Base-by-base conservation (phyloP, 192 early-diverging fungal species). In the Paraglomus brasilianum region DNA sequence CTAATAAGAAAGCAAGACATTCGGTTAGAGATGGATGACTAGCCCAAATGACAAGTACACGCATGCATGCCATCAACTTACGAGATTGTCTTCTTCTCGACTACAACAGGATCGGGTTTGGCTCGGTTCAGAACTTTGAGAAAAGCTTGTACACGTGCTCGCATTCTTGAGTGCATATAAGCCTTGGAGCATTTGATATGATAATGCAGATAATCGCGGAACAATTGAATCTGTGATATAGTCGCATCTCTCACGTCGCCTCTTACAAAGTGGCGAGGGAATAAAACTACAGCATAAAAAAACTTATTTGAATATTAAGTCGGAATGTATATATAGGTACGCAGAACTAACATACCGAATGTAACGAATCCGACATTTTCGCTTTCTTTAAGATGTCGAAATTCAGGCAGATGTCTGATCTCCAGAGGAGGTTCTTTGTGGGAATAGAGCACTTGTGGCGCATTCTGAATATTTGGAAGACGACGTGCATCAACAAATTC, bases 101-200 rank as follows among this genome's bases (percentile, higher is more conserved):
- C 80, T 58, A 77, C 72, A 55, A 81, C 78, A n/a, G 84, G 78
- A 60, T 99, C 97, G 21, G 97, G 97, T 80, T 95, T 97, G 68
- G 97, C 97, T 58, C 97, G 87, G 82, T 99, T 99, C 66, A 99
- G 85, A 8, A 99, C 95, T 88, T 97, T 99, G 73, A 99, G 80
- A 80, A 99, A 96, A 60, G 92, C 93, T 69, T 89, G 87, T 48
- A 99, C 97, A 44, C 97, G 88, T 52, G 92, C 87, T 53, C 97
- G 81, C 95, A 99, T 96, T 47, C 97, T 89, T 15, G 95, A 95
- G 80, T 98, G 95, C 95, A 99, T 95, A 74, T 98, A 99, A 0
- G 97, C 94, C 83, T 99, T 99, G 52, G 95, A 93, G 61, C 94
- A 95, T 82, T 99, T 99, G 82, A 99, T 97, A 73, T 99, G 97